phyloP scores from a whole-genome alignment of 2,329 filamentous ascomycete genomes.

The Cadophora gregata region DNA sequence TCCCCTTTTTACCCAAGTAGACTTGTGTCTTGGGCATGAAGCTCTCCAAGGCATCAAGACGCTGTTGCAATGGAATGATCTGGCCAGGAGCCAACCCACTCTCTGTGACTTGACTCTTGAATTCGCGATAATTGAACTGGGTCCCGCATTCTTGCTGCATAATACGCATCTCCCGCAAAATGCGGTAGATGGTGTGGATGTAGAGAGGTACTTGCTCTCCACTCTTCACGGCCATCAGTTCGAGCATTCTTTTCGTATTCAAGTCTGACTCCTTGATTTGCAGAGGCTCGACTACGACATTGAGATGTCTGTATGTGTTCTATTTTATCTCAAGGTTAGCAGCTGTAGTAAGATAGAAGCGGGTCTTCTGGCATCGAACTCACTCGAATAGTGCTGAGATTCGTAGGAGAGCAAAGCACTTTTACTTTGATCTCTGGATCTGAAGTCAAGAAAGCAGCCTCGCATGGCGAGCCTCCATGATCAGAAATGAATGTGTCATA shows the following conservation, averaged over 20 bases:
- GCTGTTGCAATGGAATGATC: slow-evolving; percentile 59
- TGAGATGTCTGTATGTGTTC: slow-evolving; percentile 48
- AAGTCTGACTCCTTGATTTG: slow-evolving; percentile 54
- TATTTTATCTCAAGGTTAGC: slow-evolving; percentile 5
- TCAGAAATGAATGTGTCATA: slow-evolving; percentile 56
- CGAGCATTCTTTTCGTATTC: slow-evolving; percentile 58
- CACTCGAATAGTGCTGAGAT: slow-evolving; percentile 49
- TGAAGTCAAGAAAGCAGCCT: slow-evolving; percentile 61
- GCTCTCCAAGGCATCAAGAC: slow-evolving; percentile 67
- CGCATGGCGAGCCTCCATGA: slow-evolving; percentile 48
- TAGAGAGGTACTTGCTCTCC: slow-evolving; percentile 55
- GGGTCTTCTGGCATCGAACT: slow-evolving; percentile 1
- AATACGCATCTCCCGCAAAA: slow-evolving; percentile 57
- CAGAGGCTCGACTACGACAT: slow-evolving; percentile 52
- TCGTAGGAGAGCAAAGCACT: slow-evolving; percentile 58
- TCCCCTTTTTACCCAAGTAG: neutral
- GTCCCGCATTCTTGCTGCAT: slow-evolving; percentile 42
- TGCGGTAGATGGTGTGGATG: slow-evolving; percentile 52
- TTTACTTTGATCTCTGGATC: slow-evolving; percentile 51
- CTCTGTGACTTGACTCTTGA: slow-evolving; percentile 47
- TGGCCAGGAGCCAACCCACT: slow-evolving; percentile 56
- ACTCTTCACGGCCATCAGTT: slow-evolving; percentile 58
- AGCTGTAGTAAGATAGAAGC: neutral
- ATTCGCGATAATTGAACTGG: slow-evolving; percentile 52
- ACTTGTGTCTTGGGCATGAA: slow-evolving; percentile 56